Base-by-base conservation (phyloP, 2,329 filamentous ascomycete genomes). In the Fusarium nelsonii region DNA sequence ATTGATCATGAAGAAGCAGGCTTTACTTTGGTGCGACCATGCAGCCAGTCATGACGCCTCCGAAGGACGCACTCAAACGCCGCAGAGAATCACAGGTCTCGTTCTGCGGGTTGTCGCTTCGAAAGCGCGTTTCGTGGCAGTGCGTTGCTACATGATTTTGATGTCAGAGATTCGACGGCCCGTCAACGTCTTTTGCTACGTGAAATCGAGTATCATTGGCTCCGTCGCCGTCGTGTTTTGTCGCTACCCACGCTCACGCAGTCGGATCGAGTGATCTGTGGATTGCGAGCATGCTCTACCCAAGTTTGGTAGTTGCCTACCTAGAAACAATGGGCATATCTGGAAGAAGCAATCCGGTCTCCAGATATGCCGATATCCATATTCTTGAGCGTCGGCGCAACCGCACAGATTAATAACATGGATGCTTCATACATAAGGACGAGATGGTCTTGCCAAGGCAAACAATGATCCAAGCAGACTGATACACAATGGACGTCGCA, bases 21-120 rank as follows among this genome's bases (percentile, higher is more conserved):
- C 20, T 46, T 28, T 49, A 20, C 15, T 37, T 55, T 32, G n/a
- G 41, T 63, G n/a, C 20, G 30, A 63, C 43, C 7, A 34, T 30
- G 8, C 36, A 44, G 6, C 60, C 49, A 63, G 49, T 49, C 49
- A 39, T 26, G 16, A 32, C 26, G 33, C 23, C 28, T 15, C 15
- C 12, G n/a, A 44, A 15, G 7, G 8, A 43, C 36, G 39, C 48
- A n/a, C 58, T 28, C 30, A 46, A 51, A 52, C 26, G 26, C 36
- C 59, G 18, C 40, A 41, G 23, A 37, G 48, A 28, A 40, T 28
- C 36, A 37, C 23, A 28, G 20, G 41, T 36, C 26, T 28, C 18
- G 37, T 34, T 20, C 28, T 18, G 14, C 50, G 43, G 45, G 14
- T 26, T n/a, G 58, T 20, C 34, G 15, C 50, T 18, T 26, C 23